Percentiles rank a stretch among this genome's conserved stretches.
Conservation (phyloP, 2,329 filamentous ascomycete species). For the Atkinsonella texensis region DNA sequence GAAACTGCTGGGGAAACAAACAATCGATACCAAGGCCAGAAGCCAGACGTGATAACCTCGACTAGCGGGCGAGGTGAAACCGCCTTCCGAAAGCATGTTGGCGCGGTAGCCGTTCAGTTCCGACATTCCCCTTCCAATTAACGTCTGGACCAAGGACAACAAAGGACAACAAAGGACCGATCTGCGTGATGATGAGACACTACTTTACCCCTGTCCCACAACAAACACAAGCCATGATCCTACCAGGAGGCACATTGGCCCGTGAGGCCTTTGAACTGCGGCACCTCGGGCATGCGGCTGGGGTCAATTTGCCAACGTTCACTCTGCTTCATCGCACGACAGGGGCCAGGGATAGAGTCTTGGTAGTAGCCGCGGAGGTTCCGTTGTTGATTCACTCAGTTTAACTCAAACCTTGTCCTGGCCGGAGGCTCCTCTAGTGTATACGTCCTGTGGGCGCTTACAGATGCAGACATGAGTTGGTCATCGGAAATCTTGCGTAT, state of each 20-base stretch:
- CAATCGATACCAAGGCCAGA: background rate
- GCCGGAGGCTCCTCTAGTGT: background rate
- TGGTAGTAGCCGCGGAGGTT: background rate
- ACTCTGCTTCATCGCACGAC: too few relatives aligned
- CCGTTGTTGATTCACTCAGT: background rate
- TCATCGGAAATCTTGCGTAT: background rate
- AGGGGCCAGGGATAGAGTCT: background rate
- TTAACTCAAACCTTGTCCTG: background rate
- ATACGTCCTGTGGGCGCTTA: background rate
- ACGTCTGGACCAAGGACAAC: conserved; percentile 3
- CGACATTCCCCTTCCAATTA: background rate
- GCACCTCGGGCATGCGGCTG: background rate
- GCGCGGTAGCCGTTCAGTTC: background rate
- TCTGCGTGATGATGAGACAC: conserved; percentile 4
- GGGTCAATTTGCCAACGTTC: background rate
- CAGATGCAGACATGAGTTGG: background rate
- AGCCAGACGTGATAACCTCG: background rate
- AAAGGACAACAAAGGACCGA: background rate
- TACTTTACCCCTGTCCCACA: conserved; percentile 1
- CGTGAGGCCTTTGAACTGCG: background rate
- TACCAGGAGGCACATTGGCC: background rate
- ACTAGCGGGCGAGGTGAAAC: background rate
- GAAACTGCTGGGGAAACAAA: too few relatives aligned
- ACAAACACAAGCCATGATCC: conserved; percentile 1
- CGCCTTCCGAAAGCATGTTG: background rate